Conservation (phyloP, 176 grass and related monocot species). For the Urochloa ruziziensis region DNA sequence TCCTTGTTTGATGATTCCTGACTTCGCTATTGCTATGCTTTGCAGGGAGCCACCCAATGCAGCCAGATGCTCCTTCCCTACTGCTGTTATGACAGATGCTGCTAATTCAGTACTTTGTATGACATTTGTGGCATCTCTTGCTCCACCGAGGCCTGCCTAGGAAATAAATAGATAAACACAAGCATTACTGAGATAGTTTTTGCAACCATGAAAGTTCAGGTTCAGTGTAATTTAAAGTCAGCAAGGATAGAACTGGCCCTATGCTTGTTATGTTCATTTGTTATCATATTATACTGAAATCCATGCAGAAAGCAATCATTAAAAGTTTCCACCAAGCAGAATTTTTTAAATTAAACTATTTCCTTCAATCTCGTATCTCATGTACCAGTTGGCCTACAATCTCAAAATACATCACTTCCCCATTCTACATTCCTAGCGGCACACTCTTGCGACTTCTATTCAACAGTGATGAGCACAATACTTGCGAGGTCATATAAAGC, state of each 20-base stretch:
- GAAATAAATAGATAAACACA: conserved; percentile 24
- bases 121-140: conserved; percentile 96
- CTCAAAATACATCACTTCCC: background rate
- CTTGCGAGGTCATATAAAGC: background rate
- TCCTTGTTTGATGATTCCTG: conserved; percentile 88
- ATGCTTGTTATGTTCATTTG: background rate
- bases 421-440: background rate
- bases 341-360: background rate
- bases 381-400: background rate
- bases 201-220: background rate
- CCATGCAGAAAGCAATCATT: background rate
- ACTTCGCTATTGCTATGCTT: conserved; percentile 87
- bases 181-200: background rate
- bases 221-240: background rate
- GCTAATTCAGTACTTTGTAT: conserved; percentile 73
- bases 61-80: conserved; percentile 84
- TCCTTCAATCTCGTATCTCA: background rate
- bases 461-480: background rate
- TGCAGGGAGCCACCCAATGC: conserved; percentile 88
- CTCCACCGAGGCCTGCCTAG: conserved; percentile 92
- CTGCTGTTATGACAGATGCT: conserved; percentile 79
- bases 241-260: background rate
- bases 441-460: background rate
- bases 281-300: background rate
- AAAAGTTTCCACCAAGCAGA: background rate